Evolutionary conservation across 1,139 yeast species (phyloP).

Genomic region (Kodamaea plutei): DNA sequence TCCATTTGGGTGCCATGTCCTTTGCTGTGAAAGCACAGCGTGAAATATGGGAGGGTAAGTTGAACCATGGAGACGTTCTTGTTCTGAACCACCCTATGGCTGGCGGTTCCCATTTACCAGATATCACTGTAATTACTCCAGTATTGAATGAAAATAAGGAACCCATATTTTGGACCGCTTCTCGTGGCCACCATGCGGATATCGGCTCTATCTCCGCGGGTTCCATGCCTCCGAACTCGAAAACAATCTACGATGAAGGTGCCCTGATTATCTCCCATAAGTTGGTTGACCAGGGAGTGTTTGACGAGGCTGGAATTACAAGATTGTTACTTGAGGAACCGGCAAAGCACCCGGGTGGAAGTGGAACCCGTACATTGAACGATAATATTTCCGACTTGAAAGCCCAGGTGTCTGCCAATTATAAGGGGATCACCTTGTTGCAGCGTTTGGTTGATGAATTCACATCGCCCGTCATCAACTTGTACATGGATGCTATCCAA

Average conservation of each 20-base stretch:
- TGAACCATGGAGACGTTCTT: constrained; percentile 68
- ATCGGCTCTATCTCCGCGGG: constrained; percentile 46
- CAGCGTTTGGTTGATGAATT: constrained; percentile 30
- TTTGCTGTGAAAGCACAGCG: constrained; percentile 73
- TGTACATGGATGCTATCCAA: constrained; percentile 43
- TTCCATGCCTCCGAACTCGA: constrained; percentile 46
- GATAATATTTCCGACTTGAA: constrained; percentile 43
- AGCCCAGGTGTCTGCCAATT: constrained; percentile 44
- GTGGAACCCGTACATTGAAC: constrained; percentile 39
- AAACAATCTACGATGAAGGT: constrained; percentile 43
- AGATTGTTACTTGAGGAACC: constrained; percentile 38
- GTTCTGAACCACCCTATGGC: constrained; percentile 76
- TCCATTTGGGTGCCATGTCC: constrained; percentile 84
- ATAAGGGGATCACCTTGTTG: constrained; percentile 37
- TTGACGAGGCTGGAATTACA: constrained; percentile 41
- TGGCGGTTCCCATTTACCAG: constrained; percentile 84
- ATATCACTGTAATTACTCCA: constrained; percentile 75
- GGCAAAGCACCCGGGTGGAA: constrained; percentile 44
- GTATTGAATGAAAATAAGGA: constrained; percentile 30
- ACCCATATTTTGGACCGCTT: constrained; percentile 44
- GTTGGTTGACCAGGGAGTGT: constrained; percentile 32
- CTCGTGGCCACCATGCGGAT: constrained; percentile 48
- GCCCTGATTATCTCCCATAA: constrained; percentile 41
- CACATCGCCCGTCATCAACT: constrained; percentile 30
- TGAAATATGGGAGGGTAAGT: constrained; percentile 56